Base-by-base conservation (phyloP, 441 rosid species). In the Populus tomentosa region DNA sequence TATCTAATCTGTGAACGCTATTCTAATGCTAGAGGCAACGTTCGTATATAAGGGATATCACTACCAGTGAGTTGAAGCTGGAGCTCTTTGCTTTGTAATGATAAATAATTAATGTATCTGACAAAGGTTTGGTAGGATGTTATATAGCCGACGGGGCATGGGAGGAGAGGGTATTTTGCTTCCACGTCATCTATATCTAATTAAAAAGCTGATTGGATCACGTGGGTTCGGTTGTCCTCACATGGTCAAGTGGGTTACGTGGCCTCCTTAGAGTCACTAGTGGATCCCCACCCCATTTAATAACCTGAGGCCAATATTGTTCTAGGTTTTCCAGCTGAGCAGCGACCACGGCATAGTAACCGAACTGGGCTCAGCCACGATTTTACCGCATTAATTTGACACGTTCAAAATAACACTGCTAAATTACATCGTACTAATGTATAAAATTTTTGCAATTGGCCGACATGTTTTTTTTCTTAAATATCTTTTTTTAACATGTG, bases 161-260 rank as follows among this genome's bases (percentile, higher is more conserved):
- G 2, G 30, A 28, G 30, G 30, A 28, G 30, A 2, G 30, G 30
- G 30, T 3, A 2, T 28, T 28, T 28, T 28, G 30, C 30, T 28
- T 28, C 30, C 30, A 28, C 30, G 30, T 28, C 30, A 28, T 28
- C 30, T 28, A 28, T 28, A 28, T 28, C 30, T 28, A 28, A 28
- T 28, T 2, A 3, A 28, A 18, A 30, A 1, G 40, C 4, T 13
- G 7, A 32, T 7, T 13, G 5, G 16, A 21, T 73, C 81, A 80
- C 81, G 83, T 79, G 83, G 87, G 65, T 11, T 67, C 8, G 10
- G 0, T 68, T 78, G 85, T 78, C 86, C 75, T 73, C 82, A 75
- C 64, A 74, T 21, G 20, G 4, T 24, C 23, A 4, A 38, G 67
- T n/a, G 50, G 78, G n/a, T 65, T 84, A 83, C 84, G 87, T 85